phyloP scores from a whole-genome alignment of 2,329 filamentous ascomycete species.

The Penicillium occitanis region DNA sequence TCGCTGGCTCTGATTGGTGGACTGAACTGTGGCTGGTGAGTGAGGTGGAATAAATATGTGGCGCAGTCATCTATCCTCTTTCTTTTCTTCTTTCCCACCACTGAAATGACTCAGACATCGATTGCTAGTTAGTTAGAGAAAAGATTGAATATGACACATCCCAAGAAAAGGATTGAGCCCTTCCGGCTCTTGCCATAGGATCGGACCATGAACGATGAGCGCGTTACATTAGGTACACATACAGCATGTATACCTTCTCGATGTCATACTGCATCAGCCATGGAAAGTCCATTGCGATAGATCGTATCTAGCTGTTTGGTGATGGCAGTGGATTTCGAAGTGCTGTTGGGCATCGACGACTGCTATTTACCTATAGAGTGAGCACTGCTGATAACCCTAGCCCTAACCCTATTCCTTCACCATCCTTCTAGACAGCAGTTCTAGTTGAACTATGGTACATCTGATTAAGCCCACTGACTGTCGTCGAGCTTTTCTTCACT shows the following conservation, averaged over 20 bases:
- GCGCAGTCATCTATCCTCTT: neutral
- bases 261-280: conserved; percentile 15
- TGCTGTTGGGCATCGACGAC: neutral
- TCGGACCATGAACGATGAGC: neutral
- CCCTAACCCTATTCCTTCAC: neutral
- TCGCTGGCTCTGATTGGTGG: neutral
- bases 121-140: neutral
- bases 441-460: neutral
- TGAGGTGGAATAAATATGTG: neutral
- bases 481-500: neutral
- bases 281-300: neutral
- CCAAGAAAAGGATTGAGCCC: neutral
- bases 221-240: conserved; percentile 20
- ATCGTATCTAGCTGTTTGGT: neutral
- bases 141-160: too few species aligned
- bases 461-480: neutral
- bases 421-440: neutral
- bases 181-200: neutral
- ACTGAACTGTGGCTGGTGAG: conserved; percentile 2
- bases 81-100: neutral
- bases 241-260: conserved; percentile 1
- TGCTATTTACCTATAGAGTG: neutral
- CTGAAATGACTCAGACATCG: neutral
- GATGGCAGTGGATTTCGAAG: neutral
- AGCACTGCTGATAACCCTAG: neutral